phyloP scores from a whole-genome alignment of 1,284 basidiomycete genomes.

The Pyrrhoderma lamaoense region DNA sequence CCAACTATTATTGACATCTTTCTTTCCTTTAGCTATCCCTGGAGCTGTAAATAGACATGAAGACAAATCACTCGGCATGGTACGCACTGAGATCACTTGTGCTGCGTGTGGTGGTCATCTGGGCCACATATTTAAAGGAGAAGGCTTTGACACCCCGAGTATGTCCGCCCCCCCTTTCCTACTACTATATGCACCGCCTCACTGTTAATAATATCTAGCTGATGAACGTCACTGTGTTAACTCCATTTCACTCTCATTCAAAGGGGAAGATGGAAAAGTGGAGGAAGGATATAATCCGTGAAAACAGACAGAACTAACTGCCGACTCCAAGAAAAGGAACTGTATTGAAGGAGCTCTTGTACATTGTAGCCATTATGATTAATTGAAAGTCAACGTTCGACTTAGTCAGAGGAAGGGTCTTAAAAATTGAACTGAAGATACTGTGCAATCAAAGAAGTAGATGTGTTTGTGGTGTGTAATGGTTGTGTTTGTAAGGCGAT shows the following conservation, averaged over 20 bases:
- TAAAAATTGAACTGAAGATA: too few species aligned
- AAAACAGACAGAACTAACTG: too few species aligned
- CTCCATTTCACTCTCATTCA: slow-evolving; percentile 79
- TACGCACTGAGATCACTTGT: slow-evolving; percentile 72
- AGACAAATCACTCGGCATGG: slow-evolving; percentile 50
- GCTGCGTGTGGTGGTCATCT: slow-evolving; percentile 85
- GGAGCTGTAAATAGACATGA: slow-evolving; percentile 78
- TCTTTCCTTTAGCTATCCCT: slow-evolving; percentile 57
- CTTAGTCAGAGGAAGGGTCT: not conserved
- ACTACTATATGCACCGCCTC: too few species aligned
- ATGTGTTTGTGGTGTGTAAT: too few species aligned
- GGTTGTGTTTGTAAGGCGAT: too few species aligned
- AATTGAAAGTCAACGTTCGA: not conserved
- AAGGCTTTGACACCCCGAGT: slow-evolving; percentile 74
- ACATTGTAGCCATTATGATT: slow-evolving; percentile 12
- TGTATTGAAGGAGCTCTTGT: not conserved
- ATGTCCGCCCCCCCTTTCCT: slow-evolving; percentile 20
- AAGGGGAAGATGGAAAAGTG: slow-evolving; percentile 38
- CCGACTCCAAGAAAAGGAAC: too few species aligned
- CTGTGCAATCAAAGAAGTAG: too few species aligned
- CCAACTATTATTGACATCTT: too few species aligned
- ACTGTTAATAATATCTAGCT: slow-evolving; percentile 32
- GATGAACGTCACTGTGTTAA: slow-evolving; percentile 90
- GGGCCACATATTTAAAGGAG: slow-evolving; percentile 91
- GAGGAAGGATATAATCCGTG: slow-evolving; percentile 10